Conservation (phyloP, 495 filamentous ascomycete genomes). For the Tuber melanosporum region DNA sequence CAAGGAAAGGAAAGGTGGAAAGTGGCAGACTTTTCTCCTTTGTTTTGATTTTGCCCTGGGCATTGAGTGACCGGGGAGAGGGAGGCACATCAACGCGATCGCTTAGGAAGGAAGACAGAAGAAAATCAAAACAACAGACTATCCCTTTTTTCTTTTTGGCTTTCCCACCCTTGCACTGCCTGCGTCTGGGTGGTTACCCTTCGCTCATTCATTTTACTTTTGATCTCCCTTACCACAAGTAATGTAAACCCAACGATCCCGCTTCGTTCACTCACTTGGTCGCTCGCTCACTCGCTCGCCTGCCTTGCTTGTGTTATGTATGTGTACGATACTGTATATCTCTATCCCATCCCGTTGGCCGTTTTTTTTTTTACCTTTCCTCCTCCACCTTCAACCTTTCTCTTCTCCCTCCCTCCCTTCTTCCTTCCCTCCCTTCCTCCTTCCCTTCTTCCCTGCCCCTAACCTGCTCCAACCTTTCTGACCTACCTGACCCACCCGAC, state of each 20-base stretch:
- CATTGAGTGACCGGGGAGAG: not conserved
- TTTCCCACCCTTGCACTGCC: not conserved
- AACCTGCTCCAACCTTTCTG: not conserved
- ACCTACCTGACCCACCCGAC: not conserved
- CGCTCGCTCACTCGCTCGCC: not conserved
- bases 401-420: not conserved
- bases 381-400: not conserved
- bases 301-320: not conserved
- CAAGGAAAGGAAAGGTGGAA: not conserved
- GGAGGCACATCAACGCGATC: not conserved
- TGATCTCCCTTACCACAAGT: not conserved
- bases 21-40: not conserved
- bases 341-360: slow-evolving; percentile 1
- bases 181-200: not conserved
- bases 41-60: slow-evolving; percentile 3
- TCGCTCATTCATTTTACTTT: not conserved
- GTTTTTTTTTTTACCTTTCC: not conserved
- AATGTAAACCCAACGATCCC: not conserved
- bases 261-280: not conserved
- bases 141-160: not conserved
- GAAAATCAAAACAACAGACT: not conserved
- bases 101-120: not conserved
- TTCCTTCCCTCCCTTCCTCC: not conserved
- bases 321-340: slow-evolving; percentile 5
- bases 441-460: not conserved